These are phyloP conservation scores for Choanephora cucurbitarum DNA, from an alignment of 371 early-diverging fungal species.

Conservation along the genomic window DNA sequence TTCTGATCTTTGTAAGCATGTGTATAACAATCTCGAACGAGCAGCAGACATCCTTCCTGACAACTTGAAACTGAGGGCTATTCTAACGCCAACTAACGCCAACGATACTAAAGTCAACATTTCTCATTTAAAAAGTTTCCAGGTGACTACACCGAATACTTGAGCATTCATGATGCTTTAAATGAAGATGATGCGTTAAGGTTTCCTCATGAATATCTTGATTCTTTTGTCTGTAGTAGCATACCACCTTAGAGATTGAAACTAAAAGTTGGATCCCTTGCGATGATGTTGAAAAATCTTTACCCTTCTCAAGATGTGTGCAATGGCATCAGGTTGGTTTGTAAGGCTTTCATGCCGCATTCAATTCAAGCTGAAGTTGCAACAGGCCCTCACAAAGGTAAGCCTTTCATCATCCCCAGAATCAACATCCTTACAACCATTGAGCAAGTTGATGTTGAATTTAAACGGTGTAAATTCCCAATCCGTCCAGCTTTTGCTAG, in stretches of 20 bases:
- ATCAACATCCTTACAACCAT: background rate
- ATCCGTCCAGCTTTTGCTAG: conserved; percentile 28
- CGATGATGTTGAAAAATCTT: conserved; percentile 34
- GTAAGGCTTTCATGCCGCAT: background rate
- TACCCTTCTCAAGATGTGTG: conserved; percentile 23
- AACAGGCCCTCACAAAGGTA: background rate
- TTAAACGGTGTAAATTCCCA: conserved; percentile 17
- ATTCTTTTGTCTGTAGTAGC: no score
- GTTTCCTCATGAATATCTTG: conserved; percentile 6
- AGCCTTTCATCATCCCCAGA: background rate
- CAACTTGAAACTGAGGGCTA: background rate
- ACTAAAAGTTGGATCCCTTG: conserved; percentile 28
- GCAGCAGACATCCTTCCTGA: background rate
- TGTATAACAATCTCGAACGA: no score
- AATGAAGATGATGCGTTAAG: background rate
- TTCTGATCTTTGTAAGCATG: no score
- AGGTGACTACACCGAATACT: background rate
- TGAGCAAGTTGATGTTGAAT: background rate
- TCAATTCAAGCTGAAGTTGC: background rate
- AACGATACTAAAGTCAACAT: conserved; percentile 2
- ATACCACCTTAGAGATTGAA: no score
- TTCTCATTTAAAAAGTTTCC: background rate
- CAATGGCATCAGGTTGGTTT: conserved; percentile 24
- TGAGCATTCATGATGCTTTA: background rate
- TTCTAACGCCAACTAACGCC: conserved; percentile 8